These are phyloP conservation scores for Ceraceosorus guamensis DNA, from an alignment of 1,284 basidiomycete species.

Conservation along the genomic window DNA sequence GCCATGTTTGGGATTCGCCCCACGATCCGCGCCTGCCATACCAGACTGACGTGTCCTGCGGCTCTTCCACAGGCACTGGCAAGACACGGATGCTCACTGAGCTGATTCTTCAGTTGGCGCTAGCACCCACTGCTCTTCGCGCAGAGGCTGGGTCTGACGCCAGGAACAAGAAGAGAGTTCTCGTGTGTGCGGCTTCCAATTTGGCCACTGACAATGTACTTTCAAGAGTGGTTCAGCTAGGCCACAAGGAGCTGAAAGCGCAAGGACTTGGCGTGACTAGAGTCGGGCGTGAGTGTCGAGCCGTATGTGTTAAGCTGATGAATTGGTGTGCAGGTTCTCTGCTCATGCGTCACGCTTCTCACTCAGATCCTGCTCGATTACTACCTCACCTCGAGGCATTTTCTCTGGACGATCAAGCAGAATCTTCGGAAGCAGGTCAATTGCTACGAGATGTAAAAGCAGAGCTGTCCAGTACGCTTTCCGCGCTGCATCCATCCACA, in stretches of 20 bases:
- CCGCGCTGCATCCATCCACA: constrained; percentile 5
- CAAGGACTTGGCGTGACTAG: constrained; percentile 27
- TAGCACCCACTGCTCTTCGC: no score
- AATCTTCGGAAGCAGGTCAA: constrained; percentile 40
- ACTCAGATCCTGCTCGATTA: constrained; percentile 89
- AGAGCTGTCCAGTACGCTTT: constrained; percentile 23
- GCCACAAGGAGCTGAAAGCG: constrained; percentile 17
- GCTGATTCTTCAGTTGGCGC: constrained; percentile 41
- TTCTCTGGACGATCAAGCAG: constrained; percentile 81
- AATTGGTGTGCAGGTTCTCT: constrained; percentile 63
- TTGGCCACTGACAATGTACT: constrained; percentile 62
- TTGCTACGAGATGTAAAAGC: constrained; percentile 33
- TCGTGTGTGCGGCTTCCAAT: constrained; percentile 86
- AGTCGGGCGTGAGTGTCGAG: constrained; percentile 19
- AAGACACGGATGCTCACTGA: constrained; percentile 52
- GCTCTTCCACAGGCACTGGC: no score
- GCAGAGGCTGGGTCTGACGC: no score
- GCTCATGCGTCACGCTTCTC: constrained; percentile 58
- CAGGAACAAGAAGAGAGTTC: constrained; percentile 52
- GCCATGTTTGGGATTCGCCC: no score
- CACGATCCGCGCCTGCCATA: no score
- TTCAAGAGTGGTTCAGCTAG: constrained; percentile 12
- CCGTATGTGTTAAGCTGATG: no score
- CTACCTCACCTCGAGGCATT: constrained; percentile 67
- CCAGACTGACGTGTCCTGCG: no score